These are phyloP conservation scores for Monosporascus sp. DNA, from an alignment of 2,329 filamentous ascomycete genomes.

Conservation along the genomic window DNA sequence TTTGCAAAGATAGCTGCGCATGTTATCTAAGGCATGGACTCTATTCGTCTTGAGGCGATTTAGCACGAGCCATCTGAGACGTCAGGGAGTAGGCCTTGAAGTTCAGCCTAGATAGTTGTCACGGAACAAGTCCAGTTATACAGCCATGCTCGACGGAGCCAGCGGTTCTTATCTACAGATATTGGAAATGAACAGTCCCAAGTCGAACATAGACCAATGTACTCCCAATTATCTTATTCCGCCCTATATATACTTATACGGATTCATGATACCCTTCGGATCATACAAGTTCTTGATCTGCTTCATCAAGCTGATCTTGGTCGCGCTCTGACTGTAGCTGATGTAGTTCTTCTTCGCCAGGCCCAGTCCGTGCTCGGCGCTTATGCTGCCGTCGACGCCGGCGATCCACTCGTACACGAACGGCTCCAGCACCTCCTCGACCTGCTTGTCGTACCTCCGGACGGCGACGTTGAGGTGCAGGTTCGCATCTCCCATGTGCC, in stretches of 20 bases:
- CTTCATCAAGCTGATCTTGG: slow-evolving; percentile 86
- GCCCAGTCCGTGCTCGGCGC: slow-evolving; percentile 90
- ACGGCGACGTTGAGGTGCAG: slow-evolving; percentile 88
- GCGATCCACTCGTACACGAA: slow-evolving; percentile 98
- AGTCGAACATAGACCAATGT: neutral
- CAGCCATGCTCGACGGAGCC: too few species aligned
- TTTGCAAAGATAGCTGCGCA: too few species aligned
- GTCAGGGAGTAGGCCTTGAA: too few species aligned
- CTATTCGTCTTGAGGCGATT: too few species aligned
- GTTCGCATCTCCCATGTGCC: slow-evolving; percentile 97
- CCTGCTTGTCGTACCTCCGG: slow-evolving; percentile 74
- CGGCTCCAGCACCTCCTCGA: slow-evolving; percentile 85
- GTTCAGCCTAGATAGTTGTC: too few species aligned
- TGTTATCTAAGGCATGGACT: too few species aligned
- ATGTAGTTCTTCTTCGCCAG: slow-evolving; percentile 95
- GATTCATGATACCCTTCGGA: slow-evolving; percentile 97
- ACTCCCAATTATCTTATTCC: neutral
- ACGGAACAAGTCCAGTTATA: too few species aligned
- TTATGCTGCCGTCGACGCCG: slow-evolving; percentile 84
- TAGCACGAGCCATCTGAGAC: too few species aligned
- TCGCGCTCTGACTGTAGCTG: slow-evolving; percentile 84
- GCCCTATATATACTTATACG: slow-evolving; percentile 83
- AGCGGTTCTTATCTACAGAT: too few species aligned
- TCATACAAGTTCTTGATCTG: slow-evolving; percentile 93
- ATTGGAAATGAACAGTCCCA: too few species aligned